These are phyloP conservation scores for Hanseniaspora clermontiae DNA, from an alignment of 805 yeast species.

Conservation along the genomic window DNA sequence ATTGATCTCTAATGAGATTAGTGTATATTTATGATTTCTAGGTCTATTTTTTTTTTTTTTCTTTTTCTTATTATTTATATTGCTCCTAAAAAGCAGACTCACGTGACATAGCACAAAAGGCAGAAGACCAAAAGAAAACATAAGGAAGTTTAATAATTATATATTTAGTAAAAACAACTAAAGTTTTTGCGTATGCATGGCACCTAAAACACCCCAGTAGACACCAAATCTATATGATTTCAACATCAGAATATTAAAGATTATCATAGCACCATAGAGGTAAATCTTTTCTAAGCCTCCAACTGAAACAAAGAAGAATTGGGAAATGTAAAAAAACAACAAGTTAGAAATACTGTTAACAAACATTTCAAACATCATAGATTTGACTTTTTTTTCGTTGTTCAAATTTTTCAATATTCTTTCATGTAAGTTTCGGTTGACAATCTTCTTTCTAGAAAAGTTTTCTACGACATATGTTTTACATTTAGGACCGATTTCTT, in stretches of 20 bases:
- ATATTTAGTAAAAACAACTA: not conserved
- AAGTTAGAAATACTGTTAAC: not conserved
- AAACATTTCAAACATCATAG: not conserved
- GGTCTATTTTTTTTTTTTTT: not conserved
- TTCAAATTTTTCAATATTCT: conserved; percentile 25
- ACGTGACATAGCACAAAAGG: not conserved
- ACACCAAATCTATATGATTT: conserved; percentile 10
- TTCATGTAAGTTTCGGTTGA: conserved; percentile 28
- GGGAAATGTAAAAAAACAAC: conserved; percentile 1
- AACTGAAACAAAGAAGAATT: not conserved
- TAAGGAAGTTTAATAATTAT: not conserved
- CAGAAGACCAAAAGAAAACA: not conserved
- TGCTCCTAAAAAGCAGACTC: no score
- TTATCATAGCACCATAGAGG: conserved; percentile 7
- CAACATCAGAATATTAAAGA: conserved; percentile 3
- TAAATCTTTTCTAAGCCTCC: not conserved
- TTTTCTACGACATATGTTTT: conserved; percentile 22
- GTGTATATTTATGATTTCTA: no score
- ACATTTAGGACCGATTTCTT: conserved; percentile 23
- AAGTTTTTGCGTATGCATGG: not conserved
- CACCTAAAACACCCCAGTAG: conserved; percentile 11
- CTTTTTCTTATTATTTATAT: no score
- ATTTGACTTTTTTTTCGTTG: conserved; percentile 19
- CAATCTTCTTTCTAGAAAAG: conserved; percentile 32
- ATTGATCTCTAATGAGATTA: no score